phyloP scores from a whole-genome alignment of 2,329 filamentous ascomycete genomes.

The Didymella glomerata region DNA sequence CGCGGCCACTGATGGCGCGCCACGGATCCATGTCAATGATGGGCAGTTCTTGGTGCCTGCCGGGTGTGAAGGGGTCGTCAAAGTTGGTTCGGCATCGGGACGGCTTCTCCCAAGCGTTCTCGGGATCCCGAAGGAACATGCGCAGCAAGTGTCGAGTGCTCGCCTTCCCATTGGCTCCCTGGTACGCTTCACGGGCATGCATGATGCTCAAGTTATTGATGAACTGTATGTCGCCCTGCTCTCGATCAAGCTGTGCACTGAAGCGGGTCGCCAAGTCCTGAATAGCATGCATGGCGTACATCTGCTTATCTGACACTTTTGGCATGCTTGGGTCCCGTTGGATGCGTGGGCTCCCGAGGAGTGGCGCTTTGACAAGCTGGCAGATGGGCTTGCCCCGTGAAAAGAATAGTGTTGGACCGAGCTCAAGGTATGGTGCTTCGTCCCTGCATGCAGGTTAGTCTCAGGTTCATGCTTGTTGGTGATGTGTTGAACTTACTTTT shows the following conservation, averaged over 20 bases:
- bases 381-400: conserved; percentile 48
- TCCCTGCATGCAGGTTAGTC: conserved; percentile 28
- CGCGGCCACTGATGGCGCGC: conserved; percentile 50
- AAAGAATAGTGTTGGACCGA: conserved; percentile 48
- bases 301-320: conserved; percentile 38
- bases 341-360: conserved; percentile 47
- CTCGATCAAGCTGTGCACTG: conserved; percentile 44
- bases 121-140: conserved; percentile 50
- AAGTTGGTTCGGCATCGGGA: conserved; percentile 38
- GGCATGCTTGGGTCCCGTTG: conserved; percentile 45
- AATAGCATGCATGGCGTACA: conserved; percentile 42
- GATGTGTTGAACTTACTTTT: conserved; percentile 40
- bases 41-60: conserved; percentile 44
- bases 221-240: conserved; percentile 49
- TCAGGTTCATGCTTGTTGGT: not conserved
- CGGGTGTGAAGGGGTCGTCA: conserved; percentile 44
- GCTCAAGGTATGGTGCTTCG: conserved; percentile 42
- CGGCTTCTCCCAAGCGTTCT: conserved; percentile 47
- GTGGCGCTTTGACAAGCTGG: conserved; percentile 50
- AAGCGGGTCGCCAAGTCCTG: conserved; percentile 42
- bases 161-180: conserved; percentile 30
- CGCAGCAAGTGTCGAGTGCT: conserved; percentile 49
- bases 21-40: conserved; percentile 48
- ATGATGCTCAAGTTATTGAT: conserved; percentile 50
- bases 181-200: conserved; percentile 49